Percentiles rank a stretch among this genome's conserved stretches.
These are phyloP conservation scores for Fusarium hostae DNA, from an alignment of 2,329 filamentous ascomycete species.

Conservation along the genomic window DNA sequence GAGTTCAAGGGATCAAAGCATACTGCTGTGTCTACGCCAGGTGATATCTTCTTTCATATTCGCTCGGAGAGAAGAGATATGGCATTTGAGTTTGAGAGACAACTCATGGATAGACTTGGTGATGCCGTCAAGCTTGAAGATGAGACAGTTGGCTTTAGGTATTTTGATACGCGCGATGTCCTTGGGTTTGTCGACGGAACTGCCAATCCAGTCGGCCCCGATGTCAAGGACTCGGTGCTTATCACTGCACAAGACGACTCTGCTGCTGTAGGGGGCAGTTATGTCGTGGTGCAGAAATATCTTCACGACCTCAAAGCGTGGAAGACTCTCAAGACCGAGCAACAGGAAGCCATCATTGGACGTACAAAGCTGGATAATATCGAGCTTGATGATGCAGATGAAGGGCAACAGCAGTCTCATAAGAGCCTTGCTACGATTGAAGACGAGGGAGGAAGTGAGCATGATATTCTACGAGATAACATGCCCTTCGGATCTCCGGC, in stretches of 20 bases:
- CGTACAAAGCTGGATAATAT: conserved; percentile 68
- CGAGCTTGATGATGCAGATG: conserved; percentile 63
- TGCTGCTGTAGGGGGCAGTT: conserved; percentile 60
- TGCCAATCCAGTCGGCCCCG: conserved; percentile 64
- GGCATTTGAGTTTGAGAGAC: conserved; percentile 68
- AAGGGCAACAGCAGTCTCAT: conserved; percentile 62
- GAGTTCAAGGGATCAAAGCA: conserved; percentile 60
- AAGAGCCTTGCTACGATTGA: conserved; percentile 66
- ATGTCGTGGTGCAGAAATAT: conserved; percentile 70
- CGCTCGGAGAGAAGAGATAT: conserved; percentile 66
- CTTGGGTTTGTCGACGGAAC: conserved; percentile 71
- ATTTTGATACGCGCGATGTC: conserved; percentile 68
- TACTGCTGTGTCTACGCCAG: conserved; percentile 64
- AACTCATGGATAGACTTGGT: conserved; percentile 61
- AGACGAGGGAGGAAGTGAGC: conserved; percentile 61
- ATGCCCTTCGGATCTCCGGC: conserved; percentile 69
- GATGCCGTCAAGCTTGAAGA: conserved; percentile 61
- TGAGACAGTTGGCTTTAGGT: conserved; percentile 66
- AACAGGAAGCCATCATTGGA: conserved; percentile 67
- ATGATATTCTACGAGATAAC: conserved; percentile 66
- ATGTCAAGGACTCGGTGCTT: conserved; percentile 56
- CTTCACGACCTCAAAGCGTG: conserved; percentile 62
- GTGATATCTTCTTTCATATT: conserved; percentile 69
- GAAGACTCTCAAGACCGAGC: conserved; percentile 58
- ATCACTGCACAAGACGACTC: conserved; percentile 56